Conservation (phyloP, 2,329 filamentous ascomycete genomes). For the Lachnellula suecica region DNA sequence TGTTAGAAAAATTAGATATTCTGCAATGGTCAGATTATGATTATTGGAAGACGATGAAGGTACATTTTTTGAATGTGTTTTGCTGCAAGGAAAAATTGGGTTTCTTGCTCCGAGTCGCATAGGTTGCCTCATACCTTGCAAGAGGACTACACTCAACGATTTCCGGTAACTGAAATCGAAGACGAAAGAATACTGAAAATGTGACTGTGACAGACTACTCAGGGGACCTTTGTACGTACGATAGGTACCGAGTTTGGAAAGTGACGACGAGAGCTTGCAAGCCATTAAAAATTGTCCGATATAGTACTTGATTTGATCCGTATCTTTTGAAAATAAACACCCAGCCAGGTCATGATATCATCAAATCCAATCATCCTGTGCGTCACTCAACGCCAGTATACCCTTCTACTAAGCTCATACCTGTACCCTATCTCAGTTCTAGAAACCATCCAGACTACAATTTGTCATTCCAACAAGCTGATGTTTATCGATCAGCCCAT, state of each 20-base stretch:
- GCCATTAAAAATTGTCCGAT: not conserved
- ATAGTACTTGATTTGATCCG: not conserved
- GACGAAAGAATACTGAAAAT: not conserved
- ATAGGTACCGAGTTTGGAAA: too few species aligned
- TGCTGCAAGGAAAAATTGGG: too few species aligned
- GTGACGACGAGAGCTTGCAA: not conserved
- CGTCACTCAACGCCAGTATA: not conserved
- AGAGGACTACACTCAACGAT: too few species aligned
- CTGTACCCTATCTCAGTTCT: too few species aligned
- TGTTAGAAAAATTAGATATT: too few species aligned
- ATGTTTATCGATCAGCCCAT: not conserved
- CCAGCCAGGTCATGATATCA: not conserved
- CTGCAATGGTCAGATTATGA: too few species aligned
- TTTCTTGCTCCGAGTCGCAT: too few species aligned
- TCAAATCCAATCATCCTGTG: not conserved
- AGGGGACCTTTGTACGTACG: not conserved
- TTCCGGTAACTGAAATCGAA: too few species aligned
- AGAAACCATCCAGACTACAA: not conserved
- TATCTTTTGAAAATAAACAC: not conserved
- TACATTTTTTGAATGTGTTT: too few species aligned
- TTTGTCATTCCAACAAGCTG: not conserved
- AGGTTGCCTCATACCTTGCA: too few species aligned
- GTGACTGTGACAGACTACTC: too few species aligned
- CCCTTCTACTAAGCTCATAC: not conserved
- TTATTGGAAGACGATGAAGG: too few species aligned